Evolutionary conservation across 2,329 filamentous ascomycete species (phyloP), one percentile per base, ranked within the genome.

Genomic region (Pyricularia grisea): DNA sequence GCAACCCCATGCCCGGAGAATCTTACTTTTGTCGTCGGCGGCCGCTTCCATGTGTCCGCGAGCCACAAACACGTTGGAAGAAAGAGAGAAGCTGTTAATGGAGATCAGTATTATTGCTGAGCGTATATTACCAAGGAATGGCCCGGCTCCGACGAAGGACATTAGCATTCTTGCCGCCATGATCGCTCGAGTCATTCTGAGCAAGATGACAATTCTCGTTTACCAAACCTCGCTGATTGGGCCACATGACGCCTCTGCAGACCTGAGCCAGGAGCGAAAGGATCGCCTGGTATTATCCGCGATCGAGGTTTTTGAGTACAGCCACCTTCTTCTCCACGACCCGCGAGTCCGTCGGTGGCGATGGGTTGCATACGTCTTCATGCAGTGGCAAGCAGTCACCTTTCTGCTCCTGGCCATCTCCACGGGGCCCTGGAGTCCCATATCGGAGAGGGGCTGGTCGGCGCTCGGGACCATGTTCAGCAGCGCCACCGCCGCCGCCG

Each of bases 351-450:
- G 80, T 11, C 82, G 83, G 65, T 87, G 84, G 82, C 83, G 84
- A 23, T 88, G 86, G 86, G 77, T 87, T 6, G 87, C 85, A 74
- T 83, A 87, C 72, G 86, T 84, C 0, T 87, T 87, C 73, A 85
- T 82, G 0, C 85, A 87, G 70, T 88, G 85, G 84, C 81, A 87
- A 71, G 84, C 86, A 4, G 81, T 87, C 3, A 84, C 85, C 0
- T 88, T 85, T 71, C 78, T 87, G 0, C 72, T 88, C 31, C 79
- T 87, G 14, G 84, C 87, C 72, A 76, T 83, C 0, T 81, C 79
- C 17, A 80, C 80, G 3, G 77, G 81, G 0, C 77, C 79, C 1
- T 84, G 82, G 75, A 73, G 72, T 64, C 70, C 75, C 6, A 72
- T 72, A 36, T 73, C 74, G 64, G 75, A 72, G 75, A 76, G 69